Conservation (phyloP, 2,329 filamentous ascomycete genomes). For the Orbilia brochopaga region DNA sequence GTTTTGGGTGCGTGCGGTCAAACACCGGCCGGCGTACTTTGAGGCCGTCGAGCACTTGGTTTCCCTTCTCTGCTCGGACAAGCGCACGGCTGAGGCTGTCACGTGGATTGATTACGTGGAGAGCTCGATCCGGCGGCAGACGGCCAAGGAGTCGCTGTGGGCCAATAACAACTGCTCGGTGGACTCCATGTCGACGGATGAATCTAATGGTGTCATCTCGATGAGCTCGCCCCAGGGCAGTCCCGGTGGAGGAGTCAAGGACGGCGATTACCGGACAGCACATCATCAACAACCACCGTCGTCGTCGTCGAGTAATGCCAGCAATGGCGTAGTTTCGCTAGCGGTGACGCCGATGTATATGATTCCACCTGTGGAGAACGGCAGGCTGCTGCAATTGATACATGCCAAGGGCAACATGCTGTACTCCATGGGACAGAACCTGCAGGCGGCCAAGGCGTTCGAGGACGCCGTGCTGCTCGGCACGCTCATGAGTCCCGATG, state of each 20-base stretch:
- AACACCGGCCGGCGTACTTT: slow-evolving; percentile 82
- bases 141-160: slow-evolving; percentile 57
- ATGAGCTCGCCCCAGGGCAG: slow-evolving; percentile 41
- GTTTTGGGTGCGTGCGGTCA: slow-evolving; percentile 84
- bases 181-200: slow-evolving; percentile 49
- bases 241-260: slow-evolving; percentile 16
- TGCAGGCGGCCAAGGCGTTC: slow-evolving; percentile 81
- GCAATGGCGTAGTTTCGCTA: slow-evolving; percentile 18
- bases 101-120: slow-evolving; percentile 87
- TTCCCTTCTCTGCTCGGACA: slow-evolving; percentile 79
- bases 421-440: slow-evolving; percentile 83
- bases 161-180: slow-evolving; percentile 35
- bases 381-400: slow-evolving; percentile 87
- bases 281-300: background rate
- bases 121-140: slow-evolving; percentile 67
- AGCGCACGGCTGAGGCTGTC: slow-evolving; percentile 82
- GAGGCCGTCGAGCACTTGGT: slow-evolving; percentile 95
- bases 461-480: slow-evolving; percentile 94
- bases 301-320: slow-evolving; percentile 23
- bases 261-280: slow-evolving; percentile 22
- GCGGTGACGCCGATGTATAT: slow-evolving; percentile 64
- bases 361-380: slow-evolving; percentile 85
- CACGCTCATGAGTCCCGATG: slow-evolving; percentile 69
- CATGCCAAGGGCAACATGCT: slow-evolving; percentile 99
- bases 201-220: slow-evolving; percentile 44